Evolutionary conservation across 2,329 filamentous ascomycete species (phyloP).

Genomic region (Lachnellula suecica): DNA sequence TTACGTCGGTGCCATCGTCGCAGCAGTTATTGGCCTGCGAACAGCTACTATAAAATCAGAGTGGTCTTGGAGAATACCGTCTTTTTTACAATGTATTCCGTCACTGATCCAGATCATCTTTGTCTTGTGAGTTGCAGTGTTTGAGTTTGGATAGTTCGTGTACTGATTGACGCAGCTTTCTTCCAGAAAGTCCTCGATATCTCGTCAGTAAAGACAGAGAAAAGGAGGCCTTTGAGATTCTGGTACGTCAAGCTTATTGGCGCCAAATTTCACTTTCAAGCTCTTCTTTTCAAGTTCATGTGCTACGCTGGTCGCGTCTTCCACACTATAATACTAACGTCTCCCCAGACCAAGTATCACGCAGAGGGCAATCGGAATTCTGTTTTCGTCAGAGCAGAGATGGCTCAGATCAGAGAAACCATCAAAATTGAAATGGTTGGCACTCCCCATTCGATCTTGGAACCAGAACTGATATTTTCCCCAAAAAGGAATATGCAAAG

Average conservation of each 20-base stretch:
- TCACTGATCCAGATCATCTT: slow-evolving; percentile 22
- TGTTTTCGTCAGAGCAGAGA: slow-evolving; percentile 55
- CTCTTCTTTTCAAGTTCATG: background rate
- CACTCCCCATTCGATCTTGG: background rate
- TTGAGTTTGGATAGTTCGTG: background rate
- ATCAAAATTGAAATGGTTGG: slow-evolving; percentile 47
- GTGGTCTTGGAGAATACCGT: slow-evolving; percentile 43
- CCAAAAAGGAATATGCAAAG: slow-evolving; percentile 47
- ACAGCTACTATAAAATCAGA: slow-evolving; percentile 40
- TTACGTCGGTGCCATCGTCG: slow-evolving; percentile 45
- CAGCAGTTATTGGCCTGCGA: slow-evolving; percentile 43
- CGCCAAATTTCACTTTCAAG: background rate
- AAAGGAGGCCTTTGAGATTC: slow-evolving; percentile 53
- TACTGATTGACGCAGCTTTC: slow-evolving; percentile 30
- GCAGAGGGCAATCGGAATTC: slow-evolving; percentile 51
- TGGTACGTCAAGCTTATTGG: slow-evolving; percentile 33
- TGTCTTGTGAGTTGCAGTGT: slow-evolving; percentile 21
- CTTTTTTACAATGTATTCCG: slow-evolving; percentile 37
- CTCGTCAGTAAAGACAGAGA: slow-evolving; percentile 53
- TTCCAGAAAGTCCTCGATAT: slow-evolving; percentile 58
- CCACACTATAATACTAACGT: too few species aligned
- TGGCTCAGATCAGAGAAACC: slow-evolving; percentile 57
- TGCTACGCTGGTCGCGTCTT: background rate
- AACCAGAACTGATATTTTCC: background rate
- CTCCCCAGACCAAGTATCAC: slow-evolving; percentile 37